Evolutionary conservation across 192 early-diverging fungal species (phyloP).

Genomic region (Geranomyces variabilis): DNA sequence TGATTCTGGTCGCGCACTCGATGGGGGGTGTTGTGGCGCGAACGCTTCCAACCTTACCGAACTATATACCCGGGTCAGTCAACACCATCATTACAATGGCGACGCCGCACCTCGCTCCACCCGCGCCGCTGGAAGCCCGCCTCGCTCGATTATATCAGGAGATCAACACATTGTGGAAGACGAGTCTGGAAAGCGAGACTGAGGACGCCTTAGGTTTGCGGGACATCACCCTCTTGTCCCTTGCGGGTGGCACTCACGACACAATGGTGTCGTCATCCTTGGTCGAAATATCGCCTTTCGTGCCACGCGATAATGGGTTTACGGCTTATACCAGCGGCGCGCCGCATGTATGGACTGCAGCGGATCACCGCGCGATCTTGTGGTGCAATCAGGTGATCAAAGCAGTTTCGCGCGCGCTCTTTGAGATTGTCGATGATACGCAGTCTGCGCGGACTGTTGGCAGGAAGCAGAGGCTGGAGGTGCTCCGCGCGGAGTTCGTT

Average conservation of each 20-base stretch:
- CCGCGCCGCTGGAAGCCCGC: conserved; percentile 68
- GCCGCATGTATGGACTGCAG: conserved; percentile 84
- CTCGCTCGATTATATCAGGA: conserved; percentile 65
- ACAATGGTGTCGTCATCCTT: conserved; percentile 80
- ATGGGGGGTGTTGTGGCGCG: conserved; percentile 98
- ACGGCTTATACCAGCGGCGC: conserved; percentile 78
- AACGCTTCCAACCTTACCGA: conserved; percentile 69
- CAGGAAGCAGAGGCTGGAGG: not conserved
- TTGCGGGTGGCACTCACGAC: conserved; percentile 90
- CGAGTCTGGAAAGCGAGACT: conserved; percentile 36
- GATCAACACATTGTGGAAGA: conserved; percentile 73
- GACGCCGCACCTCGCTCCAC: conserved; percentile 83
- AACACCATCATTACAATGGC: conserved; percentile 85
- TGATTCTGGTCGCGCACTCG: conserved; percentile 88
- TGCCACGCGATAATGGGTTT: conserved; percentile 71
- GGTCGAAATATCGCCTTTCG: conserved; percentile 66
- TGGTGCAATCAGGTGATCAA: conserved; percentile 87
- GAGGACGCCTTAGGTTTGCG: conserved; percentile 26
- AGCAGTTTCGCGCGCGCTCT: conserved; percentile 13
- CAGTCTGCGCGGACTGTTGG: not conserved
- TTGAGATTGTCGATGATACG: not conserved
- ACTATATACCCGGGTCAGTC: conserved; percentile 71
- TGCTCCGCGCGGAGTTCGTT: not conserved
- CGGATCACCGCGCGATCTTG: conserved; percentile 84
- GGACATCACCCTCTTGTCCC: conserved; percentile 77